phyloP scores from a whole-genome alignment of 805 yeast genomes.

The Saturnispora besseyi region DNA sequence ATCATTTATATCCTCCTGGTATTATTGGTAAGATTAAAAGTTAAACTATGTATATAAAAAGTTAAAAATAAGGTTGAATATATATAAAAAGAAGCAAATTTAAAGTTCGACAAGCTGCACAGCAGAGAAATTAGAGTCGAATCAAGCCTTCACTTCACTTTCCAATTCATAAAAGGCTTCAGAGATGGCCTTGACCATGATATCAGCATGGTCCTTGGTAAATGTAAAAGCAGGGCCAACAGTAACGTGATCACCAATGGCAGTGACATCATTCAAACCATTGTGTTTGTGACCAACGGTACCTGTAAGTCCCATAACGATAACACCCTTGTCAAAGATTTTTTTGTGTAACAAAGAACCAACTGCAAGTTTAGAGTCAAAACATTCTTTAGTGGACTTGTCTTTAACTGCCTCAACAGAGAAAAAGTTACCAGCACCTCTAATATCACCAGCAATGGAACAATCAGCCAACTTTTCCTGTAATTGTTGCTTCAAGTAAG shows the following conservation, averaged over 20 bases:
- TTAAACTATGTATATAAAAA: too few species aligned
- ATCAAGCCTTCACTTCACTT: constrained; percentile 14
- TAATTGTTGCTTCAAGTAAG: constrained; percentile 32
- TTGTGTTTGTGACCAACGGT: constrained; percentile 22
- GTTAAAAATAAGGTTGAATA: too few species aligned
- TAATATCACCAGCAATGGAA: constrained; percentile 45
- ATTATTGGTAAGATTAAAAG: too few species aligned
- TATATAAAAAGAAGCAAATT: not conserved
- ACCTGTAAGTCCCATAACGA: constrained; percentile 40
- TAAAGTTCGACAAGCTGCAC: not conserved
- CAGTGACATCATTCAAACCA: constrained; percentile 24
- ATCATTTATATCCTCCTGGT: too few species aligned
- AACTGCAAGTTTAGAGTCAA: constrained; percentile 30
- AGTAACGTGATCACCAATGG: constrained; percentile 36
- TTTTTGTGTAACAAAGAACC: constrained; percentile 28
- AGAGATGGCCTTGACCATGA: constrained; percentile 32
- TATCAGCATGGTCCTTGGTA: constrained; percentile 35
- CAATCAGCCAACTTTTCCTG: constrained; percentile 28
- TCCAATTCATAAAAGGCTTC: constrained; percentile 34
- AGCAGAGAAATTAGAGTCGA: not conserved
- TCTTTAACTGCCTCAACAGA: constrained; percentile 49
- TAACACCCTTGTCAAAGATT: constrained; percentile 38
- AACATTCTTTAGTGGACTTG: constrained; percentile 41
- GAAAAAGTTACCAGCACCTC: constrained; percentile 59
- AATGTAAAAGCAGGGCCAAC: constrained; percentile 40